phyloP scores from a whole-genome alignment of 352 stramenopile species.

The Phytophthora citricola region DNA sequence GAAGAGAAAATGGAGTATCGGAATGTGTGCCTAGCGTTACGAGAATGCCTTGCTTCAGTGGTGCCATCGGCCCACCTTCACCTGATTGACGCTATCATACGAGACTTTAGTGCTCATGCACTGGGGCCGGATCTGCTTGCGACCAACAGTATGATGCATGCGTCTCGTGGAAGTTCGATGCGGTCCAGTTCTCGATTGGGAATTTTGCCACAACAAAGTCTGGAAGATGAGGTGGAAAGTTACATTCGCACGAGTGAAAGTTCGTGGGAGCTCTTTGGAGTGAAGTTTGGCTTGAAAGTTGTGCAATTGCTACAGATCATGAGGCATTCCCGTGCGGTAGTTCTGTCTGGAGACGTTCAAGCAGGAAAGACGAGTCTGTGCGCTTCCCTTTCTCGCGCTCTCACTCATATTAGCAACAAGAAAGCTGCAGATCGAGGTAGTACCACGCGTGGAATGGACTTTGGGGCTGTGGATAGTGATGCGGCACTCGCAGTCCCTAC shows the following conservation, averaged over 20 bases:
- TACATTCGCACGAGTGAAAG: constrained; percentile 28
- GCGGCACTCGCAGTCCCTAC: constrained; percentile 14
- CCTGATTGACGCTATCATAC: constrained; percentile 49
- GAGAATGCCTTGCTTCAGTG: constrained; percentile 34
- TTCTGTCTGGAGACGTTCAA: constrained; percentile 52
- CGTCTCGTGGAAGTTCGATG: constrained; percentile 10
- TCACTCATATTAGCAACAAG: constrained; percentile 28
- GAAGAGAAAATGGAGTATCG: constrained; percentile 48
- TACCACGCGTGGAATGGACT: neutral
- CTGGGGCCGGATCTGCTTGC: constrained; percentile 29
- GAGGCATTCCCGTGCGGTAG: constrained; percentile 27
- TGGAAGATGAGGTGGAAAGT: constrained; percentile 46
- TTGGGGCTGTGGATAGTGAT: constrained; percentile 1
- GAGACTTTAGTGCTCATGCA: constrained; percentile 43
- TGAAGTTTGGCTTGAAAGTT: constrained; percentile 45
- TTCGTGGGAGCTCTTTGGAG: constrained; percentile 39
- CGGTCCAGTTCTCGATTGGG: neutral
- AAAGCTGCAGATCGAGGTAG: neutral
- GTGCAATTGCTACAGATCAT: constrained; percentile 57
- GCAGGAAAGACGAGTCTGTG: constrained; percentile 70
- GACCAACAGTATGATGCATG: no score
- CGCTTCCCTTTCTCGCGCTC: constrained; percentile 36
- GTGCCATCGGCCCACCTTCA: constrained; percentile 33
- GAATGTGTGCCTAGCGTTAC: constrained; percentile 47
- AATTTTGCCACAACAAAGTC: neutral